Conservation (phyloP, 768 basidiomycete genomes). For the Tulasnella sp. region DNA sequence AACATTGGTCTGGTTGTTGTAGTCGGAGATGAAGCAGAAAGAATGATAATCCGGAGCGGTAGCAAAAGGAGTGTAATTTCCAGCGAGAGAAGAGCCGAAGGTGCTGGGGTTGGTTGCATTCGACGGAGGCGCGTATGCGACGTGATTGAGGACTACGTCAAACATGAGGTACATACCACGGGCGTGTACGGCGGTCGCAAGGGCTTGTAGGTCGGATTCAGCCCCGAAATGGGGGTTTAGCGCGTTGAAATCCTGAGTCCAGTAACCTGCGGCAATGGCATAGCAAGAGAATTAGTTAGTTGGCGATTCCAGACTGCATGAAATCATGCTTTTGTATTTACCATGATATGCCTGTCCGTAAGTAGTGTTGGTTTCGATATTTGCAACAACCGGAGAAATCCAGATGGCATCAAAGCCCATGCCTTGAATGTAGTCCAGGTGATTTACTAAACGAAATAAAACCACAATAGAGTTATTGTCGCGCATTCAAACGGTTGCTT, state of each 20-base stretch:
- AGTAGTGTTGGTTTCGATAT: conserved; percentile 55
- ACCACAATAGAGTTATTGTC: not conserved
- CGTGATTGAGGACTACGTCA: not conserved
- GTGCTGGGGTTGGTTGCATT: not conserved
- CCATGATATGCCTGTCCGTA: conserved; percentile 79
- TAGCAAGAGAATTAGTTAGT: not conserved
- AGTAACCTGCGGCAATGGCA: no score
- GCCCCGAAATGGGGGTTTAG: conserved; percentile 67
- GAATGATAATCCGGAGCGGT: conserved; percentile 14
- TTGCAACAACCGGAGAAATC: conserved; percentile 55
- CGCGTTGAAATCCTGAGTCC: conserved; percentile 44
- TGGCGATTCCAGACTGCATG: not conserved
- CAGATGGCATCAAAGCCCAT: conserved; percentile 19
- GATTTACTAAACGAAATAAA: not conserved
- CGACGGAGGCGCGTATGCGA: not conserved
- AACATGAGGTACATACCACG: conserved; percentile 75
- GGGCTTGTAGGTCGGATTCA: conserved; percentile 56
- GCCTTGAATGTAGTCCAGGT: conserved; percentile 14
- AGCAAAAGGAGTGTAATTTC: conserved; percentile 8
- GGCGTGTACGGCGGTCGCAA: conserved; percentile 54
- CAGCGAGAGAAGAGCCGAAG: not conserved
- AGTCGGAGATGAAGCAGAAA: conserved; percentile 16
- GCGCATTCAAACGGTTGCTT: no score
- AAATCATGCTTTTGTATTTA: not conserved
- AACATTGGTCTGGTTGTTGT: conserved; percentile 17